phyloP scores from a whole-genome alignment of 2,329 filamentous ascomycete species.

The Fusarium nanum region DNA sequence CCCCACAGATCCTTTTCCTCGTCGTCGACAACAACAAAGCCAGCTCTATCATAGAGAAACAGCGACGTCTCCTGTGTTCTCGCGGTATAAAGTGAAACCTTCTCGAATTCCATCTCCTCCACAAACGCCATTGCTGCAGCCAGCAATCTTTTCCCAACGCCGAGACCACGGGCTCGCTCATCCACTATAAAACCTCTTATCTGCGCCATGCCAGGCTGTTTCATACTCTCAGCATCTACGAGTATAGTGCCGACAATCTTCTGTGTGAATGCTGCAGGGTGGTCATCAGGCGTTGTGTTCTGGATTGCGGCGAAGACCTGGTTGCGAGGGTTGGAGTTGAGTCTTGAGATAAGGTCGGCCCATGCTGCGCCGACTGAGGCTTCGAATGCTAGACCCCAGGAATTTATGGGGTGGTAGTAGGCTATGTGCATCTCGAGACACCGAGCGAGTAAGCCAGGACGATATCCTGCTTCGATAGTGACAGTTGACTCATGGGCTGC shows the following conservation, averaged over 20 bases:
- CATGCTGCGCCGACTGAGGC: slow-evolving; percentile 23
- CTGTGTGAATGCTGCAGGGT: slow-evolving; percentile 1
- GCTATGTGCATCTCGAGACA: slow-evolving; percentile 35
- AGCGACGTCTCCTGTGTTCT: slow-evolving; percentile 6
- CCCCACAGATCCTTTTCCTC: slow-evolving; percentile 31
- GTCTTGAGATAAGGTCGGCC: slow-evolving; percentile 29
- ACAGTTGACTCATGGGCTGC: not conserved
- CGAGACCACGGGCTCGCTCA: slow-evolving; percentile 23
- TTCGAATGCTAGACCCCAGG: slow-evolving; percentile 30
- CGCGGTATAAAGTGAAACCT: slow-evolving; percentile 14
- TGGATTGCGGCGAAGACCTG: slow-evolving; percentile 30
- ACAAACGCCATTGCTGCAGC: slow-evolving; percentile 26
- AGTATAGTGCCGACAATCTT: slow-evolving; percentile 22
- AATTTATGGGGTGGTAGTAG: slow-evolving; percentile 23
- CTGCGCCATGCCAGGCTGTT: slow-evolving; percentile 5
- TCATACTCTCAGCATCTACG: slow-evolving; percentile 19
- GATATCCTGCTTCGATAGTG: slow-evolving; percentile 24
- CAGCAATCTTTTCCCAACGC: slow-evolving; percentile 17
- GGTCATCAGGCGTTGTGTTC: rapidly evolving
- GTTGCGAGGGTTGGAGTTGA: slow-evolving; percentile 18
- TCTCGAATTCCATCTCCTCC: slow-evolving; percentile 6
- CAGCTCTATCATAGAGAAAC: slow-evolving; percentile 18
- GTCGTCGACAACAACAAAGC: slow-evolving; percentile 10
- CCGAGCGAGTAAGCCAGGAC: slow-evolving; percentile 27
- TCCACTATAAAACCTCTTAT: slow-evolving; percentile 35